These are phyloP conservation scores for Leersia perrieri DNA, from an alignment of 176 grass and related monocot species.

Conservation along the genomic window DNA sequence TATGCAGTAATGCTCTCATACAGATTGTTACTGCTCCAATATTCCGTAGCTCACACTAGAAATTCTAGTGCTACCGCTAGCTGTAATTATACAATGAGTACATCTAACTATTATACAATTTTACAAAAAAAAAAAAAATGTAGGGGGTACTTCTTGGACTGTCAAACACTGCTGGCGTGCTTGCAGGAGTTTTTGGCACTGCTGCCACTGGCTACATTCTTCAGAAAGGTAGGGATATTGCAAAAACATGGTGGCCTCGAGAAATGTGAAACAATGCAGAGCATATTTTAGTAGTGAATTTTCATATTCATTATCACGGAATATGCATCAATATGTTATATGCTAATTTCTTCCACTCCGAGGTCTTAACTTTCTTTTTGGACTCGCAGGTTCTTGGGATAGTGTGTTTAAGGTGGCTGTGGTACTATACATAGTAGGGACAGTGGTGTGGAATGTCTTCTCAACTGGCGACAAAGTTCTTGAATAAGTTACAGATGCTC, in stretches of 20 bases:
- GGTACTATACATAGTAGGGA: constrained; percentile 71
- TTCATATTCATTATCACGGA: not conserved
- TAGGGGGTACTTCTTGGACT: constrained; percentile 89
- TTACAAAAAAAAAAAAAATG: constrained; percentile 7
- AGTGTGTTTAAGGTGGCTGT: constrained; percentile 87
- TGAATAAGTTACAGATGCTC: constrained; percentile 44
- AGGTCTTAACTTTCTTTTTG: not conserved
- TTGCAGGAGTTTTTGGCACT: constrained; percentile 94
- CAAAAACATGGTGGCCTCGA: not conserved
- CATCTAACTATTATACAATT: constrained; percentile 20
- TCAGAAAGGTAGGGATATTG: constrained; percentile 58
- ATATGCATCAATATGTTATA: not conserved
- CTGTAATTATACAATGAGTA: constrained; percentile 12
- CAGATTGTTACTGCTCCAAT: constrained; percentile 4
- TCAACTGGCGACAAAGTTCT: constrained; percentile 83
- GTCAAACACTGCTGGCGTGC: constrained; percentile 92
- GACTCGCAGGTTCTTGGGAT: constrained; percentile 86
- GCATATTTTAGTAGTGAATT: not conserved
- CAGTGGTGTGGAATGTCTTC: constrained; percentile 92
- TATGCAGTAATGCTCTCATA: constrained; percentile 61
- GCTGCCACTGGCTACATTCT: constrained; percentile 88
- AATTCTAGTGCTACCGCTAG: not conserved
- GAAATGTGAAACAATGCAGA: not conserved
- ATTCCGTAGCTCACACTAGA: not conserved
- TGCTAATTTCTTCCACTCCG: not conserved